Percentiles rank a stretch among this genome's conserved stretches.
Evolutionary conservation across 2,329 filamentous ascomycete species (phyloP).

Genomic region (Paecilomyces formosus): DNA sequence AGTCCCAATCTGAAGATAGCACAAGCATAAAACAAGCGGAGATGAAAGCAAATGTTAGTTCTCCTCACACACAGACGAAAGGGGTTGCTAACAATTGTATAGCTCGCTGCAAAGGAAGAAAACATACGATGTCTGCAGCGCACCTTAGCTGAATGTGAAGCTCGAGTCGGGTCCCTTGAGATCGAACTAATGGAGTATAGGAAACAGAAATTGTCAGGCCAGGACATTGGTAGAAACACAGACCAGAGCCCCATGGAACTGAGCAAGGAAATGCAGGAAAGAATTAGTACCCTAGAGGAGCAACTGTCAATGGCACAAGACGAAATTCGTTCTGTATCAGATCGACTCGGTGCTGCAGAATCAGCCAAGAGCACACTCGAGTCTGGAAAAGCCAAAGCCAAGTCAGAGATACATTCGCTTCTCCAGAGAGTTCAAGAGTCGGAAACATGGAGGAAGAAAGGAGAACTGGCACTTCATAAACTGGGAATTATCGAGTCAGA

Average conservation of each 20-base stretch:
- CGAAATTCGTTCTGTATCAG: conserved; percentile 12
- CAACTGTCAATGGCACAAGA: conserved; percentile 20
- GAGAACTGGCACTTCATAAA: conserved; percentile 13
- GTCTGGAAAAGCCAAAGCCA: conserved; percentile 11
- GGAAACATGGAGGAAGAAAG: conserved; percentile 14
- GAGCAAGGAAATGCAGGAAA: conserved; percentile 7
- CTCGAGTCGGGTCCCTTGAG: neutral
- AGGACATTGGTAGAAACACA: conserved; percentile 1
- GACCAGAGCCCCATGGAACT: conserved; percentile 8
- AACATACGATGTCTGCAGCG: neutral
- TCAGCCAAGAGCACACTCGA: conserved; percentile 12
- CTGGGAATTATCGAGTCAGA: conserved; percentile 8
- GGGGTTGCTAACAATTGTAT: neutral
- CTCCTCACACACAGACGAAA: neutral
- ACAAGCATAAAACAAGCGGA: neutral
- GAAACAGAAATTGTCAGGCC: neutral
- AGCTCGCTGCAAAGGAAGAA: conserved; percentile 1
- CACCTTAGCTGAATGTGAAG: neutral
- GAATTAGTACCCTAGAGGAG: conserved; percentile 8
- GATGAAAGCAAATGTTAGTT: neutral
- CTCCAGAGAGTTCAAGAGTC: conserved; percentile 17
- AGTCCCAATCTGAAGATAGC: neutral
- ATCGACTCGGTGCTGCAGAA: neutral
- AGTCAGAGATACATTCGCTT: conserved; percentile 17
- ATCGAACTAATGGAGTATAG: neutral